Percentiles rank a stretch among this genome's conserved stretches.
phyloP scores from a whole-genome alignment of 1,284 basidiomycete genomes.

The Ustilago cynodontis region DNA sequence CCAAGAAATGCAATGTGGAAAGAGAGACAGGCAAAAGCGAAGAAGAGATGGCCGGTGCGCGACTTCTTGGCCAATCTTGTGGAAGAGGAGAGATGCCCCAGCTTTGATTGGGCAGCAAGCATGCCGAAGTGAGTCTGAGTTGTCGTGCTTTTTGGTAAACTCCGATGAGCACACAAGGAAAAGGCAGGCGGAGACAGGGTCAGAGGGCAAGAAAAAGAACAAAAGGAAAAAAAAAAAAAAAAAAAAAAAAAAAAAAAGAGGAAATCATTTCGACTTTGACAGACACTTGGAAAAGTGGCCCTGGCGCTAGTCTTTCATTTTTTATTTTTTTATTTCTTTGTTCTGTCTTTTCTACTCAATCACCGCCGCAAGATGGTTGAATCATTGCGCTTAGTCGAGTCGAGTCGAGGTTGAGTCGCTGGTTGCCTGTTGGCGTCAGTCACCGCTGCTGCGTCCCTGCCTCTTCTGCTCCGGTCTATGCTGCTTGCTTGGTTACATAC shows the following conservation, averaged over 20 bases:
- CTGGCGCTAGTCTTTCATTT: not conserved
- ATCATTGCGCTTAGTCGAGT: not conserved
- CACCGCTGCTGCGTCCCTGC: constrained; percentile 4
- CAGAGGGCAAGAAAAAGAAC: too few species aligned
- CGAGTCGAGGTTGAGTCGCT: too few species aligned
- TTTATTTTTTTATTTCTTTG: too few species aligned
- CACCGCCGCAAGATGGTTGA: not conserved
- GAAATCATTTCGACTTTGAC: not conserved
- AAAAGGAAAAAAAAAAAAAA: not conserved
- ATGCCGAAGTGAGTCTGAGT: constrained; percentile 6
- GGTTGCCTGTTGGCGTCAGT: constrained; percentile 9
- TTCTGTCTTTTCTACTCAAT: too few species aligned
- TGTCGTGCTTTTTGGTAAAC: not conserved
- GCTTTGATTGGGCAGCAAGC: constrained; percentile 7
- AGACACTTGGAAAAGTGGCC: not conserved
- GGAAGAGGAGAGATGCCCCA: too few species aligned
- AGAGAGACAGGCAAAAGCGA: too few species aligned
- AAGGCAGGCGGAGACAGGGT: not conserved
- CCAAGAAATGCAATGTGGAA: not conserved
- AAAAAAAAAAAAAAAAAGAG: not conserved
- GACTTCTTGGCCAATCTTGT: constrained; percentile 4
- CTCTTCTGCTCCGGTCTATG: constrained; percentile 1
- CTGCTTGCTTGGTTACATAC: not conserved
- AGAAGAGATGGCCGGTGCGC: not conserved
- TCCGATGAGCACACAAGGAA: not conserved